A percentile compares a stretch with the other conserved stretches of the same genome.
Conservation (phyloP, 495 filamentous ascomycete species). For the Podospora didyma region DNA sequence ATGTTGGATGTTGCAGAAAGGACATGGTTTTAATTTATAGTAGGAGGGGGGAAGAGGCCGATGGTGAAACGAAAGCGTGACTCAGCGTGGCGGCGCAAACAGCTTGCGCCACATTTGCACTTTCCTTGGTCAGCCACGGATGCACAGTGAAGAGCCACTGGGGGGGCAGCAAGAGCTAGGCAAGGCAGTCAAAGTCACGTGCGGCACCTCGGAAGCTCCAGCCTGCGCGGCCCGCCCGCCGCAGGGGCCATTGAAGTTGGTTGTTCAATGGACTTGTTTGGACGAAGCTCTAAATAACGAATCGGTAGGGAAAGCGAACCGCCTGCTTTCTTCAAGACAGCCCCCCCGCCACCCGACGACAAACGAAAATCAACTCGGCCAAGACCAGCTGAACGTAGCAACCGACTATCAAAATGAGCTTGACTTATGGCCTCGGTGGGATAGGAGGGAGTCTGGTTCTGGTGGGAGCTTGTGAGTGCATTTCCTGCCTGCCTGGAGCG, state of each 20-base stretch:
- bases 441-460: slow-evolving; percentile 69
- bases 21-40: too few relatives aligned
- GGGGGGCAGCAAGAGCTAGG: neutral
- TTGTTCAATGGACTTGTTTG: neutral
- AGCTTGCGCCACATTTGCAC: too few relatives aligned
- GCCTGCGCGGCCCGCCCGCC: neutral
- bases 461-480: slow-evolving; percentile 75
- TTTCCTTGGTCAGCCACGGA: too few relatives aligned
- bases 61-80: slow-evolving; percentile 7
- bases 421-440: slow-evolving; percentile 65
- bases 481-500: neutral
- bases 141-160: too few relatives aligned
- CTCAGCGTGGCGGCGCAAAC: too few relatives aligned
- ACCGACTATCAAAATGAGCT: slow-evolving; percentile 43
- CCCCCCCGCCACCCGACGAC: neutral
- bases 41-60: slow-evolving; percentile 8
- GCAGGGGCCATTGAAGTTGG: too few relatives aligned
- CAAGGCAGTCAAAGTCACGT: neutral
- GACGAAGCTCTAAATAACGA: neutral
- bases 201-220: neutral
- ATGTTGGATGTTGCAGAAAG: slow-evolving; percentile 7
- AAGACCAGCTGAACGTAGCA: slow-evolving; percentile 6
- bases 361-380: slow-evolving; percentile 4
- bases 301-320: neutral
- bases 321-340: slow-evolving; percentile 1